A percentile compares a stretch with the other conserved stretches of the same genome.
Evolutionary conservation across 2,329 filamentous ascomycete species (phyloP).

Genomic region (Chaetothyriales sp.): DNA sequence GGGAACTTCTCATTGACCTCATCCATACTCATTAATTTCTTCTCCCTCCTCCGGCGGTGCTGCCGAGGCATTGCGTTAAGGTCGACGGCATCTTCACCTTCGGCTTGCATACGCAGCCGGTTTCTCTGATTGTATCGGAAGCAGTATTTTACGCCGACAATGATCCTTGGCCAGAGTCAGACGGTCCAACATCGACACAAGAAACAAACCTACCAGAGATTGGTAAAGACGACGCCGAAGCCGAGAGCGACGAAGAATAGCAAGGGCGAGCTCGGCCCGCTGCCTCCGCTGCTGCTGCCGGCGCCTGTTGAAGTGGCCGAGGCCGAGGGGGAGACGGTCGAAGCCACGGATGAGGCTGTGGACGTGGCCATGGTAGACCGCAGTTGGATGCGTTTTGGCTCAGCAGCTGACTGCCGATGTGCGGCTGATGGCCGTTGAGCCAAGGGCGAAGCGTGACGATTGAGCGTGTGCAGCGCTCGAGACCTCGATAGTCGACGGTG

Average conservation of each 20-base stretch:
- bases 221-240: conserved; percentile 97
- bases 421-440: not conserved
- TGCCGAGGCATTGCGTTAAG: conserved; percentile 72
- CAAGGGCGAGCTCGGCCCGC: conserved; percentile 53
- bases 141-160: conserved; percentile 98
- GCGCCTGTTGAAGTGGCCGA: conserved; percentile 15
- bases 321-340: conserved; percentile 8
- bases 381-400: not conserved
- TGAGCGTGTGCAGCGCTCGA: not conserved
- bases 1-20: conserved; percentile 97
- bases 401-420: not conserved
- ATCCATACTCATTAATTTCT: conserved; percentile 98
- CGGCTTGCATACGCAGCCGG: conserved; percentile 59
- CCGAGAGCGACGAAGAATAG: conserved; percentile 91
- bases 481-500: not conserved
- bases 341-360: not conserved
- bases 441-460: not conserved
- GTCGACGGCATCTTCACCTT: conserved; percentile 79
- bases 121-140: conserved; percentile 96
- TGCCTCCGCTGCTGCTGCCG: conserved; percentile 26
- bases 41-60: conserved; percentile 77
- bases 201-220: conserved; percentile 66
- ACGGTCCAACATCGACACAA: not conserved
- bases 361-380: not conserved
- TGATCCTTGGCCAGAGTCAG: conserved; percentile 58